Percentiles rank a stretch among this genome's conserved stretches.
phyloP scores from a whole-genome alignment of 1,284 basidiomycete species.

The Vanrija pseudolonga region DNA sequence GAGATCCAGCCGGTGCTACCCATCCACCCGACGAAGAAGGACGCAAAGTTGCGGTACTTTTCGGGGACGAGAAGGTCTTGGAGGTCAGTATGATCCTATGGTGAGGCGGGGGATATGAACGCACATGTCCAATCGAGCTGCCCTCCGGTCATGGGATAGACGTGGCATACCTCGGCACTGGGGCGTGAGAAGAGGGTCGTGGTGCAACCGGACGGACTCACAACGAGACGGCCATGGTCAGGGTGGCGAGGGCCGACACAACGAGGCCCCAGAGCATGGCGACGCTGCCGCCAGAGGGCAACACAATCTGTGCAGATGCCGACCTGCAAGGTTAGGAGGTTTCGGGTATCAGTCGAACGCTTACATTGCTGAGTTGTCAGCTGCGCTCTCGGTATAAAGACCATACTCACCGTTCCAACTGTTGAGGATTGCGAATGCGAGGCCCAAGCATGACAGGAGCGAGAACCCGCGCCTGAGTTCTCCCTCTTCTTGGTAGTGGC shows the following conservation, averaged over 20 bases:
- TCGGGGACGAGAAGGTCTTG: conserved; percentile 27
- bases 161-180: conserved; percentile 15
- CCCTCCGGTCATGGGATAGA: conserved; percentile 28
- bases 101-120: neutral
- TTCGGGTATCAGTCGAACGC: neutral
- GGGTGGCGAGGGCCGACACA: conserved; percentile 27
- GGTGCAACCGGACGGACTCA: neutral
- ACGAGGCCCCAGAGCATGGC: conserved; percentile 44
- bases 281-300: conserved; percentile 39
- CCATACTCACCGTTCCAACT: conserved; percentile 7
- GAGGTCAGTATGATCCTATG: neutral
- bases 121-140: conserved; percentile 42
- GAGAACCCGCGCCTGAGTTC: conserved; percentile 11
- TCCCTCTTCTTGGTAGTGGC: no score
- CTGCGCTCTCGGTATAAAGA: neutral
- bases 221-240: conserved; percentile 31
- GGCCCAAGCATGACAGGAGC: conserved; percentile 11
- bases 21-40: conserved; percentile 26
- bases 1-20: conserved; percentile 24
- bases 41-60: conserved; percentile 12
- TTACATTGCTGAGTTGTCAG: conserved; percentile 4
- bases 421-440: conserved; percentile 20
- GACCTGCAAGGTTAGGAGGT: neutral
- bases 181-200: neutral
- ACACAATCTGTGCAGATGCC: conserved; percentile 12